These are phyloP conservation scores for Tylopilus vinaceipallidus DNA, from an alignment of 768 basidiomycete species.

Conservation along the genomic window DNA sequence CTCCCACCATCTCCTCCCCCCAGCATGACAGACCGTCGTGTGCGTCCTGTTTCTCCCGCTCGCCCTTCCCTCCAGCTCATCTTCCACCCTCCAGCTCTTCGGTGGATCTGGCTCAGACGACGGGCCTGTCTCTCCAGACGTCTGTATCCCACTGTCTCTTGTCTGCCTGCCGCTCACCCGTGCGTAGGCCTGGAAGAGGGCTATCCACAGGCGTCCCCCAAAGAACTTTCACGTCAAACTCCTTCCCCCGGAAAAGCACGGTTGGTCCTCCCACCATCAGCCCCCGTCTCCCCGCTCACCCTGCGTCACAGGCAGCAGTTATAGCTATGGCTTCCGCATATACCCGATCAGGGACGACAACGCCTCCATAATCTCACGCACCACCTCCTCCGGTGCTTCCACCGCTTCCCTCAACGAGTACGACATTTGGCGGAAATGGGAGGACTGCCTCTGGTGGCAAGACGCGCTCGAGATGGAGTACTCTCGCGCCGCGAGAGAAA, in stretches of 20 bases:
- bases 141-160: conserved; percentile 13
- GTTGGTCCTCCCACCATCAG: conserved; percentile 29
- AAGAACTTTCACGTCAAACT: conserved; percentile 57
- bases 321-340: conserved; percentile 64
- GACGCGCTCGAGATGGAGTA: conserved; percentile 68
- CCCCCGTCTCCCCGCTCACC: background rate
- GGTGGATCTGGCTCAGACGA: conserved; percentile 1
- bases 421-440: conserved; percentile 79
- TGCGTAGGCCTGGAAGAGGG: conserved; percentile 57
- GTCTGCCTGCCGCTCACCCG: background rate
- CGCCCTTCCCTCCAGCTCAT: background rate
- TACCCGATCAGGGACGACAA: conserved; percentile 41
- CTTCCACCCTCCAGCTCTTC: conserved; percentile 4
- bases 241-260: conserved; percentile 56
- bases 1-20: too few species aligned
- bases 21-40: conserved; percentile 9
- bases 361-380: conserved; percentile 18
- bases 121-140: conserved; percentile 23
- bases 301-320: conserved; percentile 42
- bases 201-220: conserved; percentile 59
- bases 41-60: conserved; percentile 6
- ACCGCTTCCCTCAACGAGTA: conserved; percentile 46
- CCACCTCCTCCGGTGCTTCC: conserved; percentile 38
- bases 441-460: conserved; percentile 79
- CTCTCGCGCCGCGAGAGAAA: conserved; percentile 56